These are phyloP conservation scores for Plasmodium chabaudi DNA, from an alignment of 169 alveolate species.

Conservation along the genomic window DNA sequence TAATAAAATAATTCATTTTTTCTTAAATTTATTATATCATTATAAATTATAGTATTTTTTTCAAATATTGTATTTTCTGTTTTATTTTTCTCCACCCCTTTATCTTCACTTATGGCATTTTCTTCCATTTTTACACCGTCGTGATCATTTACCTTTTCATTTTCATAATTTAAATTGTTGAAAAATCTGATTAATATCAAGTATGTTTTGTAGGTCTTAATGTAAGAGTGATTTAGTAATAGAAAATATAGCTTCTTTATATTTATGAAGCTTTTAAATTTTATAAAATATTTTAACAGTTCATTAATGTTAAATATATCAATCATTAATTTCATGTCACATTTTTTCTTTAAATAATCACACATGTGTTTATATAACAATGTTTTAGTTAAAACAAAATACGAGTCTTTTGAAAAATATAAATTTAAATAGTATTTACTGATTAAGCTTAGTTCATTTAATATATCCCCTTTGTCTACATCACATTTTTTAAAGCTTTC, in stretches of 20 bases:
- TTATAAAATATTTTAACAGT: constrained; percentile 74
- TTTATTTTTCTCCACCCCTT: constrained; percentile 1
- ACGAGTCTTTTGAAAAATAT: constrained; percentile 71
- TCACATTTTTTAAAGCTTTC: constrained; percentile 74
- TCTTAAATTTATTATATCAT: constrained; percentile 62
- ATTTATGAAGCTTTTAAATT: constrained; percentile 71
- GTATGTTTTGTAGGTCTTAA: constrained; percentile 69
- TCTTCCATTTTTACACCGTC: constrained; percentile 11
- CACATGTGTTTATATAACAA: constrained; percentile 74
- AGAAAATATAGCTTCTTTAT: constrained; percentile 63
- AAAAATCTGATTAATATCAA: constrained; percentile 67
- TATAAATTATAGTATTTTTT: constrained; percentile 40
- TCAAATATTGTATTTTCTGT: constrained; percentile 12
- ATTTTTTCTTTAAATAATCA: constrained; percentile 69
- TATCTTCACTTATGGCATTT: neutral
- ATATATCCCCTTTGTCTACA: constrained; percentile 67
- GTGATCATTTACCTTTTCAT: constrained; percentile 4
- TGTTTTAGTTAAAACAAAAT: constrained; percentile 69
- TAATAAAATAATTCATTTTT: constrained; percentile 46
- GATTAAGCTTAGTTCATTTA: constrained; percentile 54
- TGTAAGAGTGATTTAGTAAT: constrained; percentile 56
- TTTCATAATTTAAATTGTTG: constrained; percentile 62
- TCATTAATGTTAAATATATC: constrained; percentile 74
- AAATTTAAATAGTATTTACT: constrained; percentile 65
- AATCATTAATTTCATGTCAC: constrained; percentile 69